Evolutionary conservation across 2,329 filamentous ascomycete species (phyloP).

Genomic region (Phoma sp.): DNA sequence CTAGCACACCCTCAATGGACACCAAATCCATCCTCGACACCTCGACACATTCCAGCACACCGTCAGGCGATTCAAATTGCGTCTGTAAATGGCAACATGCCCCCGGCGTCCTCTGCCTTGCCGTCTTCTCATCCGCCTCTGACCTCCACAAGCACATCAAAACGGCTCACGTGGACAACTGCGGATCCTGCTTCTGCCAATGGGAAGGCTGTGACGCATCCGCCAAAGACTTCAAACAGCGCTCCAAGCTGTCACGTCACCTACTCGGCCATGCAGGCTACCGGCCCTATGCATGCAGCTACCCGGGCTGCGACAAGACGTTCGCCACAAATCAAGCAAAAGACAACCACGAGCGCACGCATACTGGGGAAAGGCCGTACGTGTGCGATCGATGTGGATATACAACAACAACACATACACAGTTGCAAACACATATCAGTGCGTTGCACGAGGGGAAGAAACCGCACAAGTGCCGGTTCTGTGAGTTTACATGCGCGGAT

Average conservation of each 20-base stretch:
- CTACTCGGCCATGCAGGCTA: slow-evolving; percentile 48
- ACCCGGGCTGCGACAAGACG: slow-evolving; percentile 45
- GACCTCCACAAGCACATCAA: slow-evolving; percentile 48
- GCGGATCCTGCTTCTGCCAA: slow-evolving; percentile 44
- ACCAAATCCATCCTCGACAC: slow-evolving; percentile 9
- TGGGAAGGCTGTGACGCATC: slow-evolving; percentile 46
- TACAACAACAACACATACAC: slow-evolving; percentile 50
- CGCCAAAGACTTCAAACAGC: slow-evolving; percentile 50
- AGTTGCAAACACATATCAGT: slow-evolving; percentile 48
- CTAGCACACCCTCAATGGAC: slow-evolving; percentile 15
- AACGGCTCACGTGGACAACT: slow-evolving; percentile 45
- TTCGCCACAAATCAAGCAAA: slow-evolving; percentile 52
- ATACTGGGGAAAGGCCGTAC: slow-evolving; percentile 48
- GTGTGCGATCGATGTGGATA: slow-evolving; percentile 47
- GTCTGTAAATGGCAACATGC: slow-evolving; percentile 46
- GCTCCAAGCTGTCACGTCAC: slow-evolving; percentile 49
- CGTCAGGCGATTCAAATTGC: slow-evolving; percentile 23
- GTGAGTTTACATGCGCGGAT: slow-evolving; percentile 50
- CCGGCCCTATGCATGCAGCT: slow-evolving; percentile 47
- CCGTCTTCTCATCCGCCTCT: slow-evolving; percentile 37
- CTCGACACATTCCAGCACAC: slow-evolving; percentile 5
- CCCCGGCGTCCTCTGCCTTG: slow-evolving; percentile 37
- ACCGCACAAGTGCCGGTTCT: slow-evolving; percentile 48
- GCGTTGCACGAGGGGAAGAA: slow-evolving; percentile 48
- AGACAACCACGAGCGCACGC: slow-evolving; percentile 50